A percentile compares a stretch with the other conserved stretches of the same genome.
Conservation (phyloP, 768 basidiomycete species). For the Udeniomyces megalosporus region DNA sequence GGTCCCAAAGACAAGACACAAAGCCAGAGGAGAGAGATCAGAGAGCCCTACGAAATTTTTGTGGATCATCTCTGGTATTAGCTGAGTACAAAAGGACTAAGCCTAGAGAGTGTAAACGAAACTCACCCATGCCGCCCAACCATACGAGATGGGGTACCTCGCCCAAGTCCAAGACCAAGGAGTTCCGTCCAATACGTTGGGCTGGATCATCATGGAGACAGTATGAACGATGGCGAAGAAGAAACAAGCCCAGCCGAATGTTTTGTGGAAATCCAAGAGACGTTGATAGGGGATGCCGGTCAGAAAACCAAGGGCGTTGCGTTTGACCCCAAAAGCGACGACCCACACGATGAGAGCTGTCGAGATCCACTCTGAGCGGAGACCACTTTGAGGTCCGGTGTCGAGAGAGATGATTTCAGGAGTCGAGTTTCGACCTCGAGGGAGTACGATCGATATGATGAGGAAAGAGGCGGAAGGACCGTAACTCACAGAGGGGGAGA, state of each 20-base stretch:
- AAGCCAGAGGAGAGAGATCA: not conserved
- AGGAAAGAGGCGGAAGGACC: too few relatives aligned
- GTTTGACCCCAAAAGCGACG: not conserved
- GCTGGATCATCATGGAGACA: not conserved
- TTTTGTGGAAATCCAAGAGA: not conserved
- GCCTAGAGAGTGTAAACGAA: not conserved
- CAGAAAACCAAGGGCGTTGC: not conserved
- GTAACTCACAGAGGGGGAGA: not conserved
- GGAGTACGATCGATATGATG: too few relatives aligned
- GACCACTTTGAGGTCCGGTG: not conserved
- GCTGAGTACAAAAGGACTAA: too few relatives aligned
- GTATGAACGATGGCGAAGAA: not conserved
- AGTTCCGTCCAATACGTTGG: not conserved
- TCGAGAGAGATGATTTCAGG: not conserved
- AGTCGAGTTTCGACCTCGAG: not conserved
- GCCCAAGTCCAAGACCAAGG: not conserved
- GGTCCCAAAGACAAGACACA: not conserved
- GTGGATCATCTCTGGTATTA: not conserved
- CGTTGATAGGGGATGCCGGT: not conserved
- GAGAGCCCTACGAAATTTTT: not conserved
- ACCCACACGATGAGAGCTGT: not conserved
- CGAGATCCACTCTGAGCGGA: not conserved
- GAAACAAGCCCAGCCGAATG: not conserved
- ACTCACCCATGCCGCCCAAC: not conserved
- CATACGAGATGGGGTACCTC: not conserved